These are phyloP conservation scores for Tinospora cordifolia DNA, from an alignment of 164 flowering plant genomes.

Conservation along the genomic window DNA sequence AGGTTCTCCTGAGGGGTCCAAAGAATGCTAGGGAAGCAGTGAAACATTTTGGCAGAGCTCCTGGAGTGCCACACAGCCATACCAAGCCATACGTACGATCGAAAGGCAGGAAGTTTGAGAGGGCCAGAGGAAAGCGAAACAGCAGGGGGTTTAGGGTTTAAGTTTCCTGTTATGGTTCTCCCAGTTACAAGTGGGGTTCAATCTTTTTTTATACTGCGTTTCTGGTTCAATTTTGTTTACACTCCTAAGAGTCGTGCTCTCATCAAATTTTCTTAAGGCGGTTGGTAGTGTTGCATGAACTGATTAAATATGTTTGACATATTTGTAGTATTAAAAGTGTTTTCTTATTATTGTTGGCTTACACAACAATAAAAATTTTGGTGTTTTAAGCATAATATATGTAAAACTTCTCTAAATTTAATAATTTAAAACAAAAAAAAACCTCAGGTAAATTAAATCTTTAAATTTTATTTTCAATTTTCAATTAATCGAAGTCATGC, in stretches of 20 bases:
- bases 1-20: slow-evolving; percentile 49
- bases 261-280: background rate
- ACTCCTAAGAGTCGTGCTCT: background rate
- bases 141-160: slow-evolving; percentile 42
- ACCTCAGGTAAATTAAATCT: too few species aligned
- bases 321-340: too few species aligned
- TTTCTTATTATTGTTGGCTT: too few species aligned
- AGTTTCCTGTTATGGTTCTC: slow-evolving; percentile 9
- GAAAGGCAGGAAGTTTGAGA: slow-evolving; percentile 44
- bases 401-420: too few species aligned
- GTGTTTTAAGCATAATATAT: too few species aligned
- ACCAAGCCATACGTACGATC: slow-evolving; percentile 43
- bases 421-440: too few species aligned
- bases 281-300: background rate
- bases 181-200: background rate
- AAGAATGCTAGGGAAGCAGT: slow-evolving; percentile 45
- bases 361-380: too few species aligned
- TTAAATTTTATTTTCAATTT: too few species aligned
- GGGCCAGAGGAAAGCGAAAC: slow-evolving; percentile 43
- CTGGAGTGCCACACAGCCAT: slow-evolving; percentile 53
- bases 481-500: too few species aligned
- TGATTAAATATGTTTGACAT: background rate
- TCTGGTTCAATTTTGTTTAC: slow-evolving; percentile 1
- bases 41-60: slow-evolving; percentile 43
- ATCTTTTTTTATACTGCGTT: background rate